These are phyloP conservation scores for Penicillium concentricum DNA, from an alignment of 2,329 filamentous ascomycete genomes.

Conservation along the genomic window DNA sequence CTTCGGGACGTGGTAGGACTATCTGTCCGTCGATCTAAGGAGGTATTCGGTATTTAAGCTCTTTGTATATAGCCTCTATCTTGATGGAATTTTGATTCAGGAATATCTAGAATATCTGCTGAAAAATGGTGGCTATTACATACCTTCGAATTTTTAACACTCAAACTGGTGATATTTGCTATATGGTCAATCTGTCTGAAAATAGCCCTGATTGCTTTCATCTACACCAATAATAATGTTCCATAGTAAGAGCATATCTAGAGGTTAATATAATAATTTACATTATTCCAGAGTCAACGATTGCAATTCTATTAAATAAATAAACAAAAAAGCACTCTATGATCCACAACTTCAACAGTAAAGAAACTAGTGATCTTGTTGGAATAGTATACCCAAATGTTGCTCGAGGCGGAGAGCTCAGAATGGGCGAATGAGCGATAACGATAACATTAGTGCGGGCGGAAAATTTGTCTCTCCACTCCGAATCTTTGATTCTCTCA, in stretches of 20 bases:
- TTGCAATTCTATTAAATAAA: too few species aligned
- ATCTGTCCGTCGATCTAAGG: slow-evolving; percentile 16
- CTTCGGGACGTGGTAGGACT: slow-evolving; percentile 55
- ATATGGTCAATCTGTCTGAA: neutral
- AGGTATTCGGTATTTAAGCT: neutral
- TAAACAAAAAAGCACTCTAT: too few species aligned
- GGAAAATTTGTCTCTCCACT: slow-evolving; percentile 12
- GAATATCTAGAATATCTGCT: neutral
- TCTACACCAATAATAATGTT: too few species aligned
- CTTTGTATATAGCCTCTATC: neutral
- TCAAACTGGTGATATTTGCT: neutral
- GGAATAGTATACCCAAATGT: too few species aligned
- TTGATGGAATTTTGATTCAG: neutral
- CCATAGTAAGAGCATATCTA: too few species aligned
- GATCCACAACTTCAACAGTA: too few species aligned
- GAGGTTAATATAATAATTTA: too few species aligned
- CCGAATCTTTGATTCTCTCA: slow-evolving; percentile 9
- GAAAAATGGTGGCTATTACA: neutral
- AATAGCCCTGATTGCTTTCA: too few species aligned
- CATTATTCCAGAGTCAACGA: too few species aligned
- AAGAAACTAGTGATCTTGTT: too few species aligned
- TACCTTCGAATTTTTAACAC: rapidly evolving
- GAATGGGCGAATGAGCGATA: neutral
- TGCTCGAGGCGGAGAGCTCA: neutral
- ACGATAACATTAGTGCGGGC: slow-evolving; percentile 2